Evolutionary conservation across 2,329 filamentous ascomycete genomes (phyloP), one percentile per base, ranked within the genome.

Genomic region (Penicillium brevicompactum): DNA sequence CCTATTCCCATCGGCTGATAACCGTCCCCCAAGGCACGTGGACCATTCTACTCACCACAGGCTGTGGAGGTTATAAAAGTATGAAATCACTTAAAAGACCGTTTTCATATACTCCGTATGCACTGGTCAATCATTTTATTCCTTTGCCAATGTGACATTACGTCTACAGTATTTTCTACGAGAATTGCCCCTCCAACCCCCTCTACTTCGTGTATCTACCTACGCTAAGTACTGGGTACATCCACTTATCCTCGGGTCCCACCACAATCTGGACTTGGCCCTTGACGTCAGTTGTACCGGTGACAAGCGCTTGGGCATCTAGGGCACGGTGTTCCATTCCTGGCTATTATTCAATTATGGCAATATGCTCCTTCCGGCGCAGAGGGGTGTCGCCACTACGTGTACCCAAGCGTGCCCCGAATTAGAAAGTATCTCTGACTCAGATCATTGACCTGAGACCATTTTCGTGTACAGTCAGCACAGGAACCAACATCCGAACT

Each of bases 1-100:
- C 53, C 53, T 55, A 52, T 31, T 14, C n/a, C 27, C 45, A 53
- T 49, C 46, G 46, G 52, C 52, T 55, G 52, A 55, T 55, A 55
- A 46, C 46, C 47, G 4, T 41, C 41, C 1, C 40, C 30, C 14
- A 22, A 27, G 41, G 52, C 52, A 55, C 52, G 52, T 55, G 52
- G 47, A 54, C 18, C 22, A 43, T 38, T 24, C 24, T 1, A 34
- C 14, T 31, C 27, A 32, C 41, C 41, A 43, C 18, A 43, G 18
- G 24, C 8, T 8, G 24, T 8, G 24, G 4, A 27, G 8, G 5
- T 27, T 27, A 27, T 7, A 27, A 27, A 2, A 6, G 24, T 27
- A 27, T 27, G 24, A 27, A 27, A 27, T 27, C 24, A 27, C 24
- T 27, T 18, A 18, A 18, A 18, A 18, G 18, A 8, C 24, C 24